Evolutionary conservation across 306 rosid genomes (phyloP), one percentile per base, ranked within the genome.

Genomic region (Myrica gale): DNA sequence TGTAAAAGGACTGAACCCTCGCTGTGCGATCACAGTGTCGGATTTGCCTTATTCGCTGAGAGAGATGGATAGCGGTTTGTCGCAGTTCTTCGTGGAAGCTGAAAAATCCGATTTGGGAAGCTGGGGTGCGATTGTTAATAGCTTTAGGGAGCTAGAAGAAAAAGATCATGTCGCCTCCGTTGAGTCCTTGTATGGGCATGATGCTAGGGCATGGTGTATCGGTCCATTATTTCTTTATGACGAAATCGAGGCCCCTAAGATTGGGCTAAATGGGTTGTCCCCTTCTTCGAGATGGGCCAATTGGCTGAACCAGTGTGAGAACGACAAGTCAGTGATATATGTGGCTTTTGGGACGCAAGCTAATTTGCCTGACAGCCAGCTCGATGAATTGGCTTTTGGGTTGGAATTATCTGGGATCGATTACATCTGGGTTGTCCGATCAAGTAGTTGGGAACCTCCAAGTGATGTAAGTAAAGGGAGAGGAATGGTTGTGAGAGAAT

Each of bases 261-360:
- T 20, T 50, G 39, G 51, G 12, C 52, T 56, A 5, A 9, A 41
- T 75, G 37, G 54, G 42, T 56, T 53, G 41, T 6, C 10, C 53
- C 43, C 62, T 66, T 12, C 19, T 0, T 0, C 11, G 26, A 9
- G 20, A 43, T 78, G 77, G 76, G 66, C 66, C 19, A 41, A 48
- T 9, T 78, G 73, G 77, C 11, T 72, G 68, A 76, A 55, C 37
- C 51, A 53, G 9, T 47, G 19, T 26, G 57, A 69, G 23, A 45
- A 57, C 8, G 50, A 26, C 41, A 75, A 60, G 2, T 78, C 79
- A n/a, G 81, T 81, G 60, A 44, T 84, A 0, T 84, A 81, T 19
- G 83, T 75, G 11, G 76, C 81, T 1, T 84, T 84, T 32, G 88
- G 88, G 47, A 62, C 85, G 1, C 76, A 55, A 61, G 76, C 77